These are phyloP conservation scores for Dioszegia aurantiaca DNA, from an alignment of 768 basidiomycete species.

Conservation along the genomic window DNA sequence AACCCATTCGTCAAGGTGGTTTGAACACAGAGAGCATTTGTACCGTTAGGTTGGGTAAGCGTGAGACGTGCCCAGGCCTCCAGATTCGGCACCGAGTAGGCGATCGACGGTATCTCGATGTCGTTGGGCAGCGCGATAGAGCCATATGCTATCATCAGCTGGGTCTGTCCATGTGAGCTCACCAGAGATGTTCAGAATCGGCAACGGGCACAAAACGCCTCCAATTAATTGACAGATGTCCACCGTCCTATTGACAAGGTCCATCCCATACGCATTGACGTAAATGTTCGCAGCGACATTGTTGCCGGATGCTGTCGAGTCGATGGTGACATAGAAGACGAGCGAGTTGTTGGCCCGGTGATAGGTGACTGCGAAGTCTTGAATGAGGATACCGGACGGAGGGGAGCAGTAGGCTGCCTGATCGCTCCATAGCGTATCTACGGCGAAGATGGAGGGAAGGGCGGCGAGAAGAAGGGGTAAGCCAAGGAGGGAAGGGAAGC, in stretches of 20 bases:
- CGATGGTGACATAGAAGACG: slow-evolving; percentile 79
- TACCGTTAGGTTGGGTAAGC: slow-evolving; percentile 64
- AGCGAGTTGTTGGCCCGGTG: slow-evolving; percentile 59
- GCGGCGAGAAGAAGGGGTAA: slow-evolving; percentile 14
- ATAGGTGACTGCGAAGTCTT: slow-evolving; percentile 47
- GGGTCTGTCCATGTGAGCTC: slow-evolving; percentile 13
- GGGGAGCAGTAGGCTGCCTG: slow-evolving; percentile 42
- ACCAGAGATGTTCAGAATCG: slow-evolving; percentile 85
- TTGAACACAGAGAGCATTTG: slow-evolving; percentile 83
- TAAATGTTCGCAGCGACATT: slow-evolving; percentile 78
- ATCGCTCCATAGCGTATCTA: slow-evolving; percentile 34
- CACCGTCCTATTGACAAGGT: slow-evolving; percentile 76
- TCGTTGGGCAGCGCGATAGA: slow-evolving; percentile 47
- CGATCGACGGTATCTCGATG: slow-evolving; percentile 66
- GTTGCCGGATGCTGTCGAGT: slow-evolving; percentile 66
- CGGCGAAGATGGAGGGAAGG: slow-evolving; percentile 3
- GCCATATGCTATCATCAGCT: slow-evolving; percentile 39
- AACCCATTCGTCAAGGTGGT: slow-evolving; percentile 88
- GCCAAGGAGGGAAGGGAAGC: not conserved
- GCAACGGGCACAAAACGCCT: slow-evolving; percentile 75
- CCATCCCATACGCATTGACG: slow-evolving; percentile 82
- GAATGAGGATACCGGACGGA: slow-evolving; percentile 42
- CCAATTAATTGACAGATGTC: slow-evolving; percentile 75
- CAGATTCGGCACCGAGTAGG: slow-evolving; percentile 82
- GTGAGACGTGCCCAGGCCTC: slow-evolving; percentile 83